Percentiles rank a stretch among this genome's conserved stretches.
phyloP scores from a whole-genome alignment of 2,329 filamentous ascomycete species.

The Aspergillus terreus region DNA sequence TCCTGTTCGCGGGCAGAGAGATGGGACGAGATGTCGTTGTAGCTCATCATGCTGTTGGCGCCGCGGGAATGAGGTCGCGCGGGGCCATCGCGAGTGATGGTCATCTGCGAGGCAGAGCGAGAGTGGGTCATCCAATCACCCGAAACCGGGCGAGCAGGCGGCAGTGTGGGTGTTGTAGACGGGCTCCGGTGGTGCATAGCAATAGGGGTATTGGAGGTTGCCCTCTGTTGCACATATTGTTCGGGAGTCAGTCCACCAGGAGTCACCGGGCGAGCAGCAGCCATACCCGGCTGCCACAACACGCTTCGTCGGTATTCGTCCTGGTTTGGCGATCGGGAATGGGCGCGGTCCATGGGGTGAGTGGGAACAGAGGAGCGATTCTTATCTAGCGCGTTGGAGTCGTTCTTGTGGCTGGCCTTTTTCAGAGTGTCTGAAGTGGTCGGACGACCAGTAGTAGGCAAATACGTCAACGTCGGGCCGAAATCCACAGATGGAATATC shows the following conservation, averaged over 20 bases:
- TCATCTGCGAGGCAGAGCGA: conserved; percentile 33
- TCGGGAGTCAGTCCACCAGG: conserved; percentile 66
- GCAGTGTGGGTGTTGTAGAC: conserved; percentile 47
- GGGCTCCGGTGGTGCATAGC: conserved; percentile 62
- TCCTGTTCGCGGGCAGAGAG: conserved; percentile 87
- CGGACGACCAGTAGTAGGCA: conserved; percentile 52
- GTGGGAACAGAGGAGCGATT: conserved; percentile 19
- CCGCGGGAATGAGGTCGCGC: conserved; percentile 53
- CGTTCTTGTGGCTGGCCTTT: conserved; percentile 29
- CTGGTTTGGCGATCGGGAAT: conserved; percentile 41
- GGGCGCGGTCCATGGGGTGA: conserved; percentile 25
- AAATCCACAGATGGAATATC: conserved; percentile 77
- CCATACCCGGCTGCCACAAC: conserved; percentile 73
- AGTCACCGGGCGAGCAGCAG: conserved; percentile 44
- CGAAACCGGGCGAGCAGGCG: conserved; percentile 29
- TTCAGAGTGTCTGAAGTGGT: conserved; percentile 53
- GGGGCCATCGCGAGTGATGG: conserved; percentile 18
- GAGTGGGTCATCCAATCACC: conserved; percentile 37
- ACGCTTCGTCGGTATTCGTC: conserved; percentile 61
- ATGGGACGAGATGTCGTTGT: conserved; percentile 53
- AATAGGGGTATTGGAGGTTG: conserved; percentile 54
- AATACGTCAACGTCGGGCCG: conserved; percentile 74
- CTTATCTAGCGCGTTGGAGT: conserved; percentile 32
- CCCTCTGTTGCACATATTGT: conserved; percentile 78
- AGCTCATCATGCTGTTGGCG: conserved; percentile 49